phyloP scores from a whole-genome alignment of 2,329 filamentous ascomycete species.

The Fusarium verrucosum region DNA sequence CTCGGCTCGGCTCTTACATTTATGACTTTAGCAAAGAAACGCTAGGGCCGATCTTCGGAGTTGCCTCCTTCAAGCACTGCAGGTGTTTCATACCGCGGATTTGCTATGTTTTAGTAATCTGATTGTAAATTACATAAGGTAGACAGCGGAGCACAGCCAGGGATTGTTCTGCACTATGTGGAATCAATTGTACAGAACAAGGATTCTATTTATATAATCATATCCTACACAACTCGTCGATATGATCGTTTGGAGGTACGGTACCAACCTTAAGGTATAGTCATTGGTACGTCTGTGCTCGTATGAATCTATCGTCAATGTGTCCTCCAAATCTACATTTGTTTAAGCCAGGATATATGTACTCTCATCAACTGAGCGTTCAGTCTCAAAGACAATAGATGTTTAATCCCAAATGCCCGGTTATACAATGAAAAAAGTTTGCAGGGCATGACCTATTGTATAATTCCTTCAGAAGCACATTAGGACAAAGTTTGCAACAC shows the following conservation, averaged over 20 bases:
- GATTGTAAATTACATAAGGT: not conserved
- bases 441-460: too few species aligned
- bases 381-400: not conserved
- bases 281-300: not conserved
- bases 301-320: not conserved
- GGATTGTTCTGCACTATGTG: constrained; percentile 1
- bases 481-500: not conserved
- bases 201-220: not conserved
- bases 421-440: not conserved
- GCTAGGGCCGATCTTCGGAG: constrained; percentile 35
- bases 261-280: too few species aligned
- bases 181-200: constrained; percentile 5
- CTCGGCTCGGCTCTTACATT: not conserved
- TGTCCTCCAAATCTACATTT: not conserved
- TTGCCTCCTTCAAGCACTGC: not conserved
- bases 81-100: not conserved
- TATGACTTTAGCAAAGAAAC: not conserved
- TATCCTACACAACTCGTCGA: not conserved
- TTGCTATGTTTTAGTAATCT: not conserved
- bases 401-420: not conserved
- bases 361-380: not conserved
- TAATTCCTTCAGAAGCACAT: not conserved
- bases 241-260: not conserved
- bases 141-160: not conserved
- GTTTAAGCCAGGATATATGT: not conserved